Conservation (phyloP, 805 yeast genomes). For the Candida saitoana region DNA sequence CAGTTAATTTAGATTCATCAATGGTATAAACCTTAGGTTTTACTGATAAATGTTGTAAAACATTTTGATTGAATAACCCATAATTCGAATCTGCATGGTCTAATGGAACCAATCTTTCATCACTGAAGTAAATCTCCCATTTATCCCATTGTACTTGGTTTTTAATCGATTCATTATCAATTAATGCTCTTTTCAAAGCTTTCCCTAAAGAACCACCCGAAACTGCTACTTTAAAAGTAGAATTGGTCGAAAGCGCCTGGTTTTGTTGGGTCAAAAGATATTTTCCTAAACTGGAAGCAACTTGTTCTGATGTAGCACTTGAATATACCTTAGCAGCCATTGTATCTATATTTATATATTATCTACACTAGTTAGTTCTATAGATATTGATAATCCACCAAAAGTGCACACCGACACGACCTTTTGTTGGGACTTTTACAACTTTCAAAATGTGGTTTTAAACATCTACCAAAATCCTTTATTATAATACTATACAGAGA, state of each 20-base stretch:
- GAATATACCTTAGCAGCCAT: conserved; percentile 33
- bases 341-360: no score
- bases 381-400: no score
- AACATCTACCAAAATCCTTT: no score
- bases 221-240: conserved; percentile 67
- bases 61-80: conserved; percentile 67
- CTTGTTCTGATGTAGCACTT: conserved; percentile 51
- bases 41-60: conserved; percentile 45
- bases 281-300: conserved; percentile 64
- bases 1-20: conserved; percentile 56
- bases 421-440: no score
- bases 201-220: conserved; percentile 90
- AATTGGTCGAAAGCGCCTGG: conserved; percentile 44
- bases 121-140: conserved; percentile 84
- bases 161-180: conserved; percentile 48
- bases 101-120: conserved; percentile 85
- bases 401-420: neutral
- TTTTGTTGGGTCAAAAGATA: conserved; percentile 61
- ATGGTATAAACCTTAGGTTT: conserved; percentile 66
- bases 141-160: conserved; percentile 56
- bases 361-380: no score
- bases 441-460: no score
- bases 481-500: neutral
- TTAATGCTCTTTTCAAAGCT: conserved; percentile 62
- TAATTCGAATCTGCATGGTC: conserved; percentile 82